Percentiles rank a stretch among this genome's conserved stretches.
Evolutionary conservation across 441 rosid genomes (phyloP).

Genomic region (Eruca vesicaria): DNA sequence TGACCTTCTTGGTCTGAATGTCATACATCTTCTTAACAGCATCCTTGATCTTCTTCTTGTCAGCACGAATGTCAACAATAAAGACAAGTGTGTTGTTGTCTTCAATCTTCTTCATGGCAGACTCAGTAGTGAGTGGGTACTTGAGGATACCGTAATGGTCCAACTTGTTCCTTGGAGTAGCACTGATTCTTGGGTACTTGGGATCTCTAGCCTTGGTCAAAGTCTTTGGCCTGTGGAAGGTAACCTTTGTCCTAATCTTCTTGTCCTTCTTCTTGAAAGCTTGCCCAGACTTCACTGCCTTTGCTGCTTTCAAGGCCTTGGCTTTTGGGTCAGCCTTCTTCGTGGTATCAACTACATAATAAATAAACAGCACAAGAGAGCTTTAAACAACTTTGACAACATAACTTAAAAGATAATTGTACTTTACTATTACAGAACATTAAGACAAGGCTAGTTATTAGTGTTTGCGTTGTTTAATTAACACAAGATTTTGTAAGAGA

Average conservation of each 20-base stretch:
- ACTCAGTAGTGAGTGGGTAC: conserved; percentile 64
- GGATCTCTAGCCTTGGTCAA: conserved; percentile 38
- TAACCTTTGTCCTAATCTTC: conserved; percentile 82
- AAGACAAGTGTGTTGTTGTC: conserved; percentile 95
- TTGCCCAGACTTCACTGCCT: conserved; percentile 82
- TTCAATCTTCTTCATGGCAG: conserved; percentile 91
- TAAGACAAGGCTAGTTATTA: neutral
- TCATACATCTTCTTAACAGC: conserved; percentile 97
- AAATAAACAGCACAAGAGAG: neutral
- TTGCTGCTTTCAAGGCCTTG: conserved; percentile 82
- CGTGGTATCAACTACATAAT: conserved; percentile 37
- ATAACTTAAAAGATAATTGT: neutral
- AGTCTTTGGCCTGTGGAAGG: conserved; percentile 86
- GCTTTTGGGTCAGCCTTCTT: conserved; percentile 83
- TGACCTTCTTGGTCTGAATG: conserved; percentile 89
- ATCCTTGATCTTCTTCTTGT: conserved; percentile 87
- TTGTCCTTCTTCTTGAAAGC: conserved; percentile 75
- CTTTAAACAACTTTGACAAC: neutral
- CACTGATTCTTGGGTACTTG: conserved; percentile 37
- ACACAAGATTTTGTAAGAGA: neutral
- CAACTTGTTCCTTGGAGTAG: conserved; percentile 41
- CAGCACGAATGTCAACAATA: conserved; percentile 90
- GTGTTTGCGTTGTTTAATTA: neutral
- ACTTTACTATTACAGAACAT: neutral
- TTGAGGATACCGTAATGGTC: conserved; percentile 43